A percentile compares a stretch with the other conserved stretches of the same genome.
phyloP scores from a whole-genome alignment of 371 early-diverging fungal species.

The Syncephalis fuscata region DNA sequence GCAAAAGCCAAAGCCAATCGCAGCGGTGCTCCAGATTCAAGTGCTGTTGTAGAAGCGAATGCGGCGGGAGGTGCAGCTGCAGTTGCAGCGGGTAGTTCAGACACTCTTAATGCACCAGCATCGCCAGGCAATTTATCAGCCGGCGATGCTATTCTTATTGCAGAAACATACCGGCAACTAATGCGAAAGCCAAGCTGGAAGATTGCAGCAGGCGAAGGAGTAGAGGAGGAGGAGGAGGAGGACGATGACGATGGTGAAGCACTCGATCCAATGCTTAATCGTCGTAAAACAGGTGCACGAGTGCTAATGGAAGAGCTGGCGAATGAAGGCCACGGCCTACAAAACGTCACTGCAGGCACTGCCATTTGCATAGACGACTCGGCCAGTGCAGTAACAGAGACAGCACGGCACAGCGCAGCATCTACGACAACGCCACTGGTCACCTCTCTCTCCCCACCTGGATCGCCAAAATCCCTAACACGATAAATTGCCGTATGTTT shows the following conservation, averaged over 20 bases:
- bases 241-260: too few species aligned
- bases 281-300: too few species aligned
- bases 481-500: too few species aligned
- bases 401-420: too few species aligned
- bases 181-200: slow-evolving; percentile 8
- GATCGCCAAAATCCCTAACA: too few species aligned
- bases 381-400: too few species aligned
- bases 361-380: neutral
- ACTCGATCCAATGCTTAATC: too few species aligned
- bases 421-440: too few species aligned
- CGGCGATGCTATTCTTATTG: slow-evolving; percentile 4
- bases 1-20: too few species aligned
- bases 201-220: neutral
- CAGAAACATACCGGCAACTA: slow-evolving; percentile 3
- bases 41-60: neutral
- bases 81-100: neutral
- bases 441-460: too few species aligned
- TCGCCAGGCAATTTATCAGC: slow-evolving; percentile 1
- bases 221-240: too few species aligned
- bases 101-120: neutral
- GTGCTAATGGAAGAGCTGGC: neutral
- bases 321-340: neutral
- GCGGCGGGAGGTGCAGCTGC: neutral
- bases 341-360: neutral
- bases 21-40: neutral